phyloP scores from a whole-genome alignment of 768 basidiomycete species.

The Trametopsis cervina region DNA sequence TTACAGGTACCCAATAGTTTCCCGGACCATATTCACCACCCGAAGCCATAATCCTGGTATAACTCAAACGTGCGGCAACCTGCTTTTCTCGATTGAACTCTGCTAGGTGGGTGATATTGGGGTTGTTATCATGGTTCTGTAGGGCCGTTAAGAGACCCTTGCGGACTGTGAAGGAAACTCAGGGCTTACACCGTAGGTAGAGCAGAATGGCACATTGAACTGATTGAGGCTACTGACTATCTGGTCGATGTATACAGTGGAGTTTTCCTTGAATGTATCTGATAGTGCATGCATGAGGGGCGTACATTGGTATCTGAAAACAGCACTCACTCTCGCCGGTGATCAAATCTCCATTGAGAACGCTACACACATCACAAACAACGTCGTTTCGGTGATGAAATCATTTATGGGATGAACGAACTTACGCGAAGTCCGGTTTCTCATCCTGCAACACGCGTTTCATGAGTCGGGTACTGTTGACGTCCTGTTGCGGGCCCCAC shows the following conservation, averaged over 20 bases:
- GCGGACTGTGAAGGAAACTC: not conserved
- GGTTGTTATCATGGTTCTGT: slow-evolving; percentile 72
- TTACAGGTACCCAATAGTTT: slow-evolving; percentile 74
- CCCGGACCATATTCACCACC: slow-evolving; percentile 59
- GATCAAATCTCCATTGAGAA: slow-evolving; percentile 68
- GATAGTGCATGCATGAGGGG: not conserved
- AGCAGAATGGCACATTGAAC: slow-evolving; percentile 55
- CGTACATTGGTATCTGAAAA: not conserved
- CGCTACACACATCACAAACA: no score
- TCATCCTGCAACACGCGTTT: slow-evolving; percentile 47
- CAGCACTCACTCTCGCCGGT: slow-evolving; percentile 55
- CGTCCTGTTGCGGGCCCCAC: slow-evolving; percentile 64
- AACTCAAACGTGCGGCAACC: slow-evolving; percentile 46
- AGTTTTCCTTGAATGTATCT: slow-evolving; percentile 61
- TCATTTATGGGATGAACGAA: not conserved
- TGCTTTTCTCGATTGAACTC: slow-evolving; percentile 57
- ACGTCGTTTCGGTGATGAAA: not conserved
- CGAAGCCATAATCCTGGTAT: slow-evolving; percentile 52
- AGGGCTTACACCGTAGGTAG: slow-evolving; percentile 53
- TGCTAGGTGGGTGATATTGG: slow-evolving; percentile 62
- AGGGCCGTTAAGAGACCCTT: not conserved
- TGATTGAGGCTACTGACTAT: slow-evolving; percentile 56
- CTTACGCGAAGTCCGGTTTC: slow-evolving; percentile 65
- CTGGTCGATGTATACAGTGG: slow-evolving; percentile 57
- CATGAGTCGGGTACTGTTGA: slow-evolving; percentile 56